These are phyloP conservation scores for Lophium mytilinum DNA, from an alignment of 495 filamentous ascomycete genomes.

Conservation along the genomic window DNA sequence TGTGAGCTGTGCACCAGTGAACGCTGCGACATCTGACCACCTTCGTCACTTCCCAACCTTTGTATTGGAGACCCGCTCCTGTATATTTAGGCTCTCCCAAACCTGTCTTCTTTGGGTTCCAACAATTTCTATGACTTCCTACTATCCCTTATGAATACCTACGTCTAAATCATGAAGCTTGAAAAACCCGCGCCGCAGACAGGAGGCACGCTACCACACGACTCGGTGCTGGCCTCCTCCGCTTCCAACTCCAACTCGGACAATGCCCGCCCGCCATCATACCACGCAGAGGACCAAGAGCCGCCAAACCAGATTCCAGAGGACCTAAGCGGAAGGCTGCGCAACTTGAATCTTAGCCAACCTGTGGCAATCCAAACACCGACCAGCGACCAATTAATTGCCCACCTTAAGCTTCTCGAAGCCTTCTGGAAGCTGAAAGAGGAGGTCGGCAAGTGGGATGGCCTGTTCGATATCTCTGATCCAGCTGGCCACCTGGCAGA, in stretches of 20 bases:
- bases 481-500: constrained; percentile 39
- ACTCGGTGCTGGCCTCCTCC: neutral
- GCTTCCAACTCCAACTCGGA: neutral
- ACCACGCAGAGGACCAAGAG: neutral
- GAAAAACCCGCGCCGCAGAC: too few species aligned
- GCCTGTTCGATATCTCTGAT: constrained; percentile 41
- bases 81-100: too few species aligned
- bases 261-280: neutral
- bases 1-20: too few species aligned
- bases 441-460: neutral
- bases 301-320: neutral
- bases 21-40: too few species aligned
- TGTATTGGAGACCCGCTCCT: too few species aligned
- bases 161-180: too few species aligned
- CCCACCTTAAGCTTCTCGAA: constrained; percentile 68
- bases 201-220: neutral
- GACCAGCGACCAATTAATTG: constrained; percentile 46
- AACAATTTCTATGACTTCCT: too few species aligned
- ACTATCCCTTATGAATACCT: too few species aligned
- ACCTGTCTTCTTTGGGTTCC: too few species aligned
- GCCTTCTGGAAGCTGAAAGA: constrained; percentile 61
- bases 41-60: too few species aligned
- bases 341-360: neutral
- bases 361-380: neutral
- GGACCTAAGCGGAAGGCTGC: neutral